phyloP scores from a whole-genome alignment of 1,139 yeast species.

The Taphrina communis region DNA sequence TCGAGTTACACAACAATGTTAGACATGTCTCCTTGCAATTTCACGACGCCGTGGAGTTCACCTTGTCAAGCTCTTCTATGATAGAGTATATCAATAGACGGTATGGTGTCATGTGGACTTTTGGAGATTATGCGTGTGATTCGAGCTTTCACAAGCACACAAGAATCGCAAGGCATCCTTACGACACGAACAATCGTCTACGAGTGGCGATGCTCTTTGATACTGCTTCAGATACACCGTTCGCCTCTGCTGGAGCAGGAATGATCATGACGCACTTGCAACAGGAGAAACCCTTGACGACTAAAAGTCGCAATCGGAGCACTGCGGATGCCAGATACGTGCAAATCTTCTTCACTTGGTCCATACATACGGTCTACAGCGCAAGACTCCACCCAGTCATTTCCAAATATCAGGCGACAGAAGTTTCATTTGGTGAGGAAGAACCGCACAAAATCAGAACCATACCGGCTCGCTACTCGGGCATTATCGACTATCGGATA shows the following conservation, averaged over 20 bases:
- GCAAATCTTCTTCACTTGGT: constrained; percentile 27
- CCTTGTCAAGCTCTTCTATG: not conserved
- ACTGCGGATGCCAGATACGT: constrained; percentile 19
- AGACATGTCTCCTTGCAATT: constrained; percentile 3
- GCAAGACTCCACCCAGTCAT: not conserved
- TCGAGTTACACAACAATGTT: constrained; percentile 3
- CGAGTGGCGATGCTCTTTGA: constrained; percentile 16
- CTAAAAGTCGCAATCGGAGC: not conserved
- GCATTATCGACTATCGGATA: constrained; percentile 7
- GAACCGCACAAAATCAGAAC: too few species aligned
- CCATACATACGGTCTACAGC: constrained; percentile 25
- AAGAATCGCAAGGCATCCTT: not conserved
- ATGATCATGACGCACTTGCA: not conserved
- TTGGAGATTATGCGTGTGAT: constrained; percentile 6
- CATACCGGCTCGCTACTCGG: not conserved
- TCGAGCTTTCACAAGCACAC: constrained; percentile 3
- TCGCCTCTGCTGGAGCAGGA: constrained; percentile 8
- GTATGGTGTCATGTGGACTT: constrained; percentile 29
- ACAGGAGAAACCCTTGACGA: not conserved
- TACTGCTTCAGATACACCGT: constrained; percentile 15
- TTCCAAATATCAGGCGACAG: not conserved
- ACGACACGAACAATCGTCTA: not conserved
- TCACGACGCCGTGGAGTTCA: constrained; percentile 11
- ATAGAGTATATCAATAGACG: constrained; percentile 13
- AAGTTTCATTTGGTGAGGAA: not conserved